Evolutionary conservation across 306 rosid species (phyloP).

Genomic region (Vigna angularis): DNA sequence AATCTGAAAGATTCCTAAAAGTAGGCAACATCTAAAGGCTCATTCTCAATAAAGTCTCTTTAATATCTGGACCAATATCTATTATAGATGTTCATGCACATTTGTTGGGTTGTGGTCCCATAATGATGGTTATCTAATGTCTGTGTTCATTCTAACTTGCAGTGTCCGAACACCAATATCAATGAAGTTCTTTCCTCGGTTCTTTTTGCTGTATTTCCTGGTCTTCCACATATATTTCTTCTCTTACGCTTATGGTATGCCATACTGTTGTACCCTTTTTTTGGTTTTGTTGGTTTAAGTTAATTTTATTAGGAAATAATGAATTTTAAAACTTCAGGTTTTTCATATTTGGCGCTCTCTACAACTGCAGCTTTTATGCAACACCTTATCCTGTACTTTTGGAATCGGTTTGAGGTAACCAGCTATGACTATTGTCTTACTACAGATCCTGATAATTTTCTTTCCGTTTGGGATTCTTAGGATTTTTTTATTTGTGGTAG

Average conservation of each 20-base stretch:
- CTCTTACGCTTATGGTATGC: slow-evolving; percentile 88
- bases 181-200: slow-evolving; percentile 99
- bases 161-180: slow-evolving; percentile 99
- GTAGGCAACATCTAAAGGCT: no score
- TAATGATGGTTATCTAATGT: slow-evolving; percentile 45
- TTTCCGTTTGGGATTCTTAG: neutral
- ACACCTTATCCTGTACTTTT: slow-evolving; percentile 92
- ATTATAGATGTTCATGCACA: neutral
- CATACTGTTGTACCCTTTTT: neutral
- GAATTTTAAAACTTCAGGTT: slow-evolving; percentile 64
- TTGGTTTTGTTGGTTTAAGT: slow-evolving; percentile 25
- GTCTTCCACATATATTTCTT: slow-evolving; percentile 99
- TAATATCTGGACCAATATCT: neutral
- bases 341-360: slow-evolving; percentile 96
- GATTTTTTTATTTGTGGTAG: neutral
- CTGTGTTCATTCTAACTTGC: slow-evolving; percentile 53
- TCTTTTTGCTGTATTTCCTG: slow-evolving; percentile 93
- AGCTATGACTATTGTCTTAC: slow-evolving; percentile 39
- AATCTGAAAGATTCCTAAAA: no score
- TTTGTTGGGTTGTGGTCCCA: slow-evolving; percentile 15
- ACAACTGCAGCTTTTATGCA: slow-evolving; percentile 98
- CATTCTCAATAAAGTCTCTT: neutral
- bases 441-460: neutral
- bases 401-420: slow-evolving; percentile 96
- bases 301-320: slow-evolving; percentile 43